Evolutionary conservation across 2,329 filamentous ascomycete genomes (phyloP).

Genomic region (Penicillium decumbens): DNA sequence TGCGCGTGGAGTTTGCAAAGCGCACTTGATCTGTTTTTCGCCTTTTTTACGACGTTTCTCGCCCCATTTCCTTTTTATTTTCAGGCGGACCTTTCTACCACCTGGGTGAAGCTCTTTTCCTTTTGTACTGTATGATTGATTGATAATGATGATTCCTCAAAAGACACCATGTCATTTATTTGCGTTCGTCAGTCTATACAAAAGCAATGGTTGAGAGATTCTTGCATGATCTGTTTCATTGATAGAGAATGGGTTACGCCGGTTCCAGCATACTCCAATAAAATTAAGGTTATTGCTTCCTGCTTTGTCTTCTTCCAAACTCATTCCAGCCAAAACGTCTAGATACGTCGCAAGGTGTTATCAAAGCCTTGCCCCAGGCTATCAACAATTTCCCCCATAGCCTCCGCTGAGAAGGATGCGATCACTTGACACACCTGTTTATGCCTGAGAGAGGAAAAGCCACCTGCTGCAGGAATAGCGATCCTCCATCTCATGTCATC

Average conservation of each 20-base stretch:
- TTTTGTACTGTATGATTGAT: constrained; percentile 38
- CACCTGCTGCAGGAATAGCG: background rate
- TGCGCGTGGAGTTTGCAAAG: constrained; percentile 52
- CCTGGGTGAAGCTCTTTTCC: constrained; percentile 29
- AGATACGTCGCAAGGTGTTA: background rate
- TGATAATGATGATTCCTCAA: constrained; percentile 36
- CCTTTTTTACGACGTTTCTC: constrained; percentile 30
- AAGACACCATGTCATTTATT: constrained; percentile 33
- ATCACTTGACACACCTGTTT: background rate
- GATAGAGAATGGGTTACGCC: background rate
- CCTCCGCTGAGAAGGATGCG: background rate
- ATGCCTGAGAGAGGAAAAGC: background rate
- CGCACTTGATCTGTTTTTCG: constrained; percentile 34
- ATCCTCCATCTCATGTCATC: constrained; percentile 1
- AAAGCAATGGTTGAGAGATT: constrained; percentile 29
- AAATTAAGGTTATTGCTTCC: background rate
- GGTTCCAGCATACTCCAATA: background rate
- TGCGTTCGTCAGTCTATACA: constrained; percentile 28
- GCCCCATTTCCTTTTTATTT: constrained; percentile 26
- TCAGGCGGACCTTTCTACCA: constrained; percentile 27
- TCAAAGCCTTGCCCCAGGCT: background rate
- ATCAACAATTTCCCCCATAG: background rate
- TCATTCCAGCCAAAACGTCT: background rate
- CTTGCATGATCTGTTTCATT: constrained; percentile 6
- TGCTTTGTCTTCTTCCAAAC: background rate